Percentiles rank a stretch among this genome's conserved stretches.
Evolutionary conservation across 2,329 filamentous ascomycete species (phyloP).

Genomic region (Colletotrichum scovillei): DNA sequence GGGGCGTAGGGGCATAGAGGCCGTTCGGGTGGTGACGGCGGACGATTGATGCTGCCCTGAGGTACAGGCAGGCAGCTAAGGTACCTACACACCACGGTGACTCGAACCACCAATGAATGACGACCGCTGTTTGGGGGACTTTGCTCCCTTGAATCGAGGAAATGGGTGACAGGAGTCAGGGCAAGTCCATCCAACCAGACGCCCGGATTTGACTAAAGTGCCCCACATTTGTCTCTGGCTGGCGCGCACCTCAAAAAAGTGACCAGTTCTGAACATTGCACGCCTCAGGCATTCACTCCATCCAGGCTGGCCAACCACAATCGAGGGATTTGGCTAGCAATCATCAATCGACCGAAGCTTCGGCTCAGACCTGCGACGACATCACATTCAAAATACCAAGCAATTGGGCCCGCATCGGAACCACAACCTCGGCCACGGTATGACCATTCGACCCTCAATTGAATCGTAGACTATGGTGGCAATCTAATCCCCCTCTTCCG

Average conservation of each 20-base stretch:
- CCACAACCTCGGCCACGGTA: constrained; percentile 49
- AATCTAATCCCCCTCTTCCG: not conserved
- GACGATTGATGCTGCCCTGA: not conserved
- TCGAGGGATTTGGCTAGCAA: constrained; percentile 37
- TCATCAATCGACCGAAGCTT: constrained; percentile 37
- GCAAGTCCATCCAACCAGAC: not conserved
- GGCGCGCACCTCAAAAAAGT: not conserved
- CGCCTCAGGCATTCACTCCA: constrained; percentile 48
- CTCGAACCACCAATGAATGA: not conserved
- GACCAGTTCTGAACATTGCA: not conserved
- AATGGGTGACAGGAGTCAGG: not conserved
- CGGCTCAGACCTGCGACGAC: constrained; percentile 39
- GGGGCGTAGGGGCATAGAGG: not conserved
- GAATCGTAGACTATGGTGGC: fast-evolving
- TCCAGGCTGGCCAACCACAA: constrained; percentile 25
- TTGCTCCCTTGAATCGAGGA: not conserved
- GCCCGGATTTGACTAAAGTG: not conserved
- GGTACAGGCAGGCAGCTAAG: not conserved
- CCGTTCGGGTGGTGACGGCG: not conserved
- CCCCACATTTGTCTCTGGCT: not conserved
- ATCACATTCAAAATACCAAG: constrained; percentile 36
- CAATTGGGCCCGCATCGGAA: constrained; percentile 47
- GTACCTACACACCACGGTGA: not conserved
- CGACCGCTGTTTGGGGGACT: not conserved
- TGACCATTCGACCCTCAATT: constrained; percentile 8